Conservation (phyloP, 2,329 filamentous ascomycete genomes). For the Grosmannia clavigera region DNA sequence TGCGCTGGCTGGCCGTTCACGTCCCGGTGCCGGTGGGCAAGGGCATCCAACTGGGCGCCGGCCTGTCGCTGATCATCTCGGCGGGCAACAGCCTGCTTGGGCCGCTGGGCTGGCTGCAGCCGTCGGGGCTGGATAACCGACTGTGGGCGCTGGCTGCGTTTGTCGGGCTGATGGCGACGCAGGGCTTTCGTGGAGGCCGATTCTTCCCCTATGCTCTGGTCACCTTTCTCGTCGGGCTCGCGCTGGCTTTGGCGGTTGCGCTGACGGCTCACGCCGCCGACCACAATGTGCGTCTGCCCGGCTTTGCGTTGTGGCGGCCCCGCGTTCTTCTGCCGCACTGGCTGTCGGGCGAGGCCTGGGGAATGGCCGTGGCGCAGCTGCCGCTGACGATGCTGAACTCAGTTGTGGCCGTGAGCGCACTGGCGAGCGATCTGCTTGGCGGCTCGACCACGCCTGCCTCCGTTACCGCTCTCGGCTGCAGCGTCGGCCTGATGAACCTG, state of each 20-base stretch:
- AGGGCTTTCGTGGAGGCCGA: slow-evolving; percentile 16
- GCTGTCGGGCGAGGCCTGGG: slow-evolving; percentile 26
- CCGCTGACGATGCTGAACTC: slow-evolving; percentile 90
- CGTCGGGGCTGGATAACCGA: slow-evolving; percentile 60
- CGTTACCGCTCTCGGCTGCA: slow-evolving; percentile 67
- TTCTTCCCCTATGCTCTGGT: slow-evolving; percentile 65
- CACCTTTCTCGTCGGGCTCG: slow-evolving; percentile 55
- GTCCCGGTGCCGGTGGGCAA: slow-evolving; percentile 84
- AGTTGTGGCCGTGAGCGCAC: slow-evolving; percentile 72
- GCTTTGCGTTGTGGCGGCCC: slow-evolving; percentile 49
- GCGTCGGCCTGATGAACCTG: slow-evolving; percentile 75
- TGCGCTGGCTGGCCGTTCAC: slow-evolving; percentile 58
- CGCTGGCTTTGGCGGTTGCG: slow-evolving; percentile 41
- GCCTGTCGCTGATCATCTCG: slow-evolving; percentile 68
- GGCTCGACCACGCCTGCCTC: slow-evolving; percentile 52
- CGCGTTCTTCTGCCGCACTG: slow-evolving; percentile 29
- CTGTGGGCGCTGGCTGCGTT: slow-evolving; percentile 68
- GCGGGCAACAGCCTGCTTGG: slow-evolving; percentile 58
- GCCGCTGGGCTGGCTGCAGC: slow-evolving; percentile 53
- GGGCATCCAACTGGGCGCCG: slow-evolving; percentile 88
- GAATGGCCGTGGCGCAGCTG: slow-evolving; percentile 70
- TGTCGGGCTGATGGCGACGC: slow-evolving; percentile 54
- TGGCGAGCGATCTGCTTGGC: slow-evolving; percentile 68
- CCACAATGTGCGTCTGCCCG: slow-evolving; percentile 27
- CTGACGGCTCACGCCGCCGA: slow-evolving; percentile 13